phyloP scores from a whole-genome alignment of 257 asterid genomes.

The Anisodus acutangulus region DNA sequence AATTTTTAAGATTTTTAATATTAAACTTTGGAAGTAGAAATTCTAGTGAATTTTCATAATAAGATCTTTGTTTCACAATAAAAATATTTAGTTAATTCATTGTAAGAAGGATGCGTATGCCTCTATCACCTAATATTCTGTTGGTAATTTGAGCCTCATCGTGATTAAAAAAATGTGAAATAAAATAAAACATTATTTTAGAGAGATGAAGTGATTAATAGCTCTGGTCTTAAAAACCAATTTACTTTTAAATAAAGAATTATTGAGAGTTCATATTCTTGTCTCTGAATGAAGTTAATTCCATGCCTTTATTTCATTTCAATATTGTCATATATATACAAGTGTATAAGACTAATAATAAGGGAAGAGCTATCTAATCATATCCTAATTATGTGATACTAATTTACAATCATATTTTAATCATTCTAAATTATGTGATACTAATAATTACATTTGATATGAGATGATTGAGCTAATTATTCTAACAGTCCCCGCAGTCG shows the following conservation, averaged over 20 bases:
- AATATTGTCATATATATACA: no score
- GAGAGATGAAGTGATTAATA: neutral
- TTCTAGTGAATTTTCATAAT: neutral
- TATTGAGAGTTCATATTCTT: neutral
- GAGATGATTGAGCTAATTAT: no score
- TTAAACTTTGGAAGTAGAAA: neutral
- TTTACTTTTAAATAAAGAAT: neutral
- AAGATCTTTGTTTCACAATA: neutral
- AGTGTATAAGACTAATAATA: no score
- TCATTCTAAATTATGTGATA: no score
- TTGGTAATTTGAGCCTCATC: neutral
- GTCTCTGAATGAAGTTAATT: neutral
- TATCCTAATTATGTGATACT: no score
- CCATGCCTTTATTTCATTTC: no score
- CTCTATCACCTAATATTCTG: neutral
- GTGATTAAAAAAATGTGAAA: neutral
- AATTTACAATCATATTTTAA: no score
- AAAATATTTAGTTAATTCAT: neutral
- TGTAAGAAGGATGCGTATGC: neutral
- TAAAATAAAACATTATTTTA: no score
- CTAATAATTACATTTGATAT: no score
- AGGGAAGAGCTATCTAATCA: no score
- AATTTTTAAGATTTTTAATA: neutral
- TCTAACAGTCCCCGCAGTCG: no score
- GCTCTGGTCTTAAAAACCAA: neutral